Conservation (phyloP, 768 basidiomycete species). For the Lentinula sp. region DNA sequence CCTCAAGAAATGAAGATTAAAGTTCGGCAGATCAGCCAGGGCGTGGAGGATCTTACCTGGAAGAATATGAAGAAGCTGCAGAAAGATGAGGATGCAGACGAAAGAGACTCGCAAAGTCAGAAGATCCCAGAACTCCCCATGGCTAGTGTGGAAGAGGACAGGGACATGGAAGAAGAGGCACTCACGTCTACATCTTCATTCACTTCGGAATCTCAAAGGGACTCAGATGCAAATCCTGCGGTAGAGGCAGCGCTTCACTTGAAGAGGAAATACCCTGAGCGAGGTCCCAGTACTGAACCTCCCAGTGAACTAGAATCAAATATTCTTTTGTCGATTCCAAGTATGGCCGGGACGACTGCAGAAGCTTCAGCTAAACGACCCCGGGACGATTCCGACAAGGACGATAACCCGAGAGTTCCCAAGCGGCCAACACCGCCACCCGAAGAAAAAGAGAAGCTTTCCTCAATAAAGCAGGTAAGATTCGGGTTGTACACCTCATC, state of each 20-base stretch:
- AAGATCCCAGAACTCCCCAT: conserved; percentile 2
- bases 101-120: conserved; percentile 10
- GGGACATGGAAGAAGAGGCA: not conserved
- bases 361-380: conserved; percentile 38
- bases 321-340: conserved; percentile 16
- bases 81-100: conserved; percentile 14
- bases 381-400: conserved; percentile 56
- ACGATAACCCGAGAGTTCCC: conserved; percentile 54
- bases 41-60: conserved; percentile 76
- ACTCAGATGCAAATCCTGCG: conserved; percentile 36
- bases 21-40: conserved; percentile 72
- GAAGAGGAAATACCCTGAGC: conserved; percentile 66
- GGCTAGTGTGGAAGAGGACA: not conserved
- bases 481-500: conserved; percentile 30
- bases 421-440: conserved; percentile 69
- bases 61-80: conserved; percentile 34
- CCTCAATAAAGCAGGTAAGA: conserved; percentile 26
- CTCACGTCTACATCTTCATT: not conserved
- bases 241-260: conserved; percentile 53
- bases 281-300: conserved; percentile 59
- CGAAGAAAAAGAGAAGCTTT: conserved; percentile 27
- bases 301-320: conserved; percentile 19
- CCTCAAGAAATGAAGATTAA: conserved; percentile 68
- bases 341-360: conserved; percentile 20
- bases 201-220: conserved; percentile 16